Percentiles rank a stretch among this genome's conserved stretches.
Conservation (phyloP, 306 rosid genomes). For the Citrullus colocynthis region DNA sequence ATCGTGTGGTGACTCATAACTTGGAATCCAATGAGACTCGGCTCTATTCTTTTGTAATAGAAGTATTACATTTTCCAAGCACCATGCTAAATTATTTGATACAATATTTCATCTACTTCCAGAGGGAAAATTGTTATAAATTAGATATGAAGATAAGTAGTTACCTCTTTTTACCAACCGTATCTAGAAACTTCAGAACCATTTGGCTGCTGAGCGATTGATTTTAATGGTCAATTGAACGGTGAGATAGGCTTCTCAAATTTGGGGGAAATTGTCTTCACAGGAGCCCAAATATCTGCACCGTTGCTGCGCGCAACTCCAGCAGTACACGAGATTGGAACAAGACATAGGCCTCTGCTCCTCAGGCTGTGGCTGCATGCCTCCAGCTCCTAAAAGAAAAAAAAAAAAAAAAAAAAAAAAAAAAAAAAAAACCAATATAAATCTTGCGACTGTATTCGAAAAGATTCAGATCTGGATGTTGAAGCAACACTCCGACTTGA, state of each 20-base stretch:
- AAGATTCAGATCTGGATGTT: not conserved
- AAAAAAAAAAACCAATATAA: not conserved
- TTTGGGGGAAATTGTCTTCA: slow-evolving; percentile 53
- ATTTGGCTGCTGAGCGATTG: not conserved
- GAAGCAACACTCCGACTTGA: not conserved
- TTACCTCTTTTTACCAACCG: not conserved
- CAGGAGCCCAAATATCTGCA: slow-evolving; percentile 98
- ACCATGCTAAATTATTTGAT: slow-evolving; percentile 1
- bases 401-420: not conserved
- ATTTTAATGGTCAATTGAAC: slow-evolving; percentile 25
- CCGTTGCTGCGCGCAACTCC: slow-evolving; percentile 92
- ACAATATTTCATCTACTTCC: not conserved
- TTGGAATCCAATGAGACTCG: not conserved
- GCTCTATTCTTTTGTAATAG: not conserved
- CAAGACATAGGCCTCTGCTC: slow-evolving; percentile 75
- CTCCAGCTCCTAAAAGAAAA: slow-evolving; percentile 35
- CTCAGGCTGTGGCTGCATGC: slow-evolving; percentile 48
- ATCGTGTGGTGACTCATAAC: not conserved
- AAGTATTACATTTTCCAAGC: not conserved
- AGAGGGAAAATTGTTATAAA: not conserved
- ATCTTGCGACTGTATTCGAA: not conserved
- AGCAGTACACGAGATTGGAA: slow-evolving; percentile 58
- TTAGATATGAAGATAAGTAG: slow-evolving; percentile 2
- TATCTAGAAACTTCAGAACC: not conserved
- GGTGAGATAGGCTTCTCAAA: slow-evolving; percentile 27